Percentiles rank a stretch among this genome's conserved stretches.
Evolutionary conservation across 176 grass and related monocot genomes (phyloP).

Genomic region (Carex littledalei): DNA sequence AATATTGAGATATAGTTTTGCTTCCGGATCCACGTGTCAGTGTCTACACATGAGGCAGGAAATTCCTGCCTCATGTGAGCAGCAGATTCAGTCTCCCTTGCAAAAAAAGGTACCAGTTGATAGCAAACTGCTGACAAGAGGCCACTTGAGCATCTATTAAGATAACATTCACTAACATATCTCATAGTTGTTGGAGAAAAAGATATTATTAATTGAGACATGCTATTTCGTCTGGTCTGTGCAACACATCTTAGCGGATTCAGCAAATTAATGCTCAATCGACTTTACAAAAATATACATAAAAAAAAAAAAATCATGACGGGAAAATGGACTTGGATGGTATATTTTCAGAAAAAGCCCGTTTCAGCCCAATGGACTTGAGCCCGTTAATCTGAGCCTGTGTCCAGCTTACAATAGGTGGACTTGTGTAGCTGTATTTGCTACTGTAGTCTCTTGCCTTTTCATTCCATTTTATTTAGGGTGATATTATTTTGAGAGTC

Average conservation of each 20-base stretch:
- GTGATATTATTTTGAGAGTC: no score
- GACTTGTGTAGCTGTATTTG: not conserved
- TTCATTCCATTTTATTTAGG: no score
- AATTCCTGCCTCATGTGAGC: no score
- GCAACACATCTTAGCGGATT: no score
- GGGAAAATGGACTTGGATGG: no score
- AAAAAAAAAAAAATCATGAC: not conserved
- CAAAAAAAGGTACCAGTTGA: constrained; percentile 74
- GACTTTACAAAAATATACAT: not conserved
- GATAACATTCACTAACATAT: not conserved
- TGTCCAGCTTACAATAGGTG: not conserved
- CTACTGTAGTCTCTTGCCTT: not conserved
- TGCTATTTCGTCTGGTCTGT: no score
- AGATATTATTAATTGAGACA: no score
- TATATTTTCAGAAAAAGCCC: no score
- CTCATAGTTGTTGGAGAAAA: not conserved
- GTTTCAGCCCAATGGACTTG: not conserved
- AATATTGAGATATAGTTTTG: no score
- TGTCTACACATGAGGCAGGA: no score
- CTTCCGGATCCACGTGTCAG: no score
- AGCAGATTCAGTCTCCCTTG: not conserved
- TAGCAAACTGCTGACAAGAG: constrained; percentile 40
- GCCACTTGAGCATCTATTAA: not conserved
- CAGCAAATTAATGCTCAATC: not conserved
- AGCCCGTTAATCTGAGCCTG: not conserved